Evolutionary conservation across 257 asterid genomes (phyloP).

Genomic region (Petrea volubilis): DNA sequence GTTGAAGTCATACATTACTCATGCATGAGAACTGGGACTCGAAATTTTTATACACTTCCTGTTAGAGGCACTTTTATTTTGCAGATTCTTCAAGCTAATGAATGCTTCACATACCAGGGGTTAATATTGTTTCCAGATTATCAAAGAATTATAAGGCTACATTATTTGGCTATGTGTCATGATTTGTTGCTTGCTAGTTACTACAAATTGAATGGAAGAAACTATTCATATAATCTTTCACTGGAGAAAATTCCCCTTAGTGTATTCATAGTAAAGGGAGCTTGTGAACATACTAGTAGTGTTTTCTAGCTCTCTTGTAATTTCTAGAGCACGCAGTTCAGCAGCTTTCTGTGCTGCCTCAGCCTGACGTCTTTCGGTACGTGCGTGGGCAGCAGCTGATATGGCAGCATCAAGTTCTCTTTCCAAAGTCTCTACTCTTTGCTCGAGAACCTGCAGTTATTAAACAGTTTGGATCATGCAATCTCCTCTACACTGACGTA

Average conservation of each 20-base stretch:
- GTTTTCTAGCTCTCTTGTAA: slow-evolving; percentile 88
- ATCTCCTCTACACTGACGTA: neutral
- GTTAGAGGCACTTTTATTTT: neutral
- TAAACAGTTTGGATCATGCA: slow-evolving; percentile 10
- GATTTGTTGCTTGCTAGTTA: neutral
- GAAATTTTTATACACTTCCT: neutral
- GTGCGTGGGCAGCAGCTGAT: slow-evolving; percentile 96
- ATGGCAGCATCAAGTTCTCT: slow-evolving; percentile 92
- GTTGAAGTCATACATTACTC: neutral
- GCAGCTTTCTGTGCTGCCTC: slow-evolving; percentile 93
- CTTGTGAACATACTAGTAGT: slow-evolving; percentile 67
- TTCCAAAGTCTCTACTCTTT: slow-evolving; percentile 87
- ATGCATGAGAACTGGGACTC: neutral
- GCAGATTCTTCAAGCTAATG: too few species aligned
- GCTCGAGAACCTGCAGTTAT: slow-evolving; percentile 83
- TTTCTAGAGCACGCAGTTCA: slow-evolving; percentile 73
- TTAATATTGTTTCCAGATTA: neutral
- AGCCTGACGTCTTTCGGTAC: slow-evolving; percentile 89
- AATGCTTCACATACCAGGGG: neutral
- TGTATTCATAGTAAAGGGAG: slow-evolving; percentile 1
- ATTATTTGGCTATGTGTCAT: neutral
- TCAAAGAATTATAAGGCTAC: neutral
- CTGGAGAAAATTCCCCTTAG: neutral
- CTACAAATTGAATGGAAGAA: neutral
- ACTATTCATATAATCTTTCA: too few species aligned